Percentiles rank a stretch among this genome's conserved stretches.
These are phyloP conservation scores for Kappamyces sp. DNA, from an alignment of 192 early-diverging fungal genomes.

Conservation along the genomic window DNA sequence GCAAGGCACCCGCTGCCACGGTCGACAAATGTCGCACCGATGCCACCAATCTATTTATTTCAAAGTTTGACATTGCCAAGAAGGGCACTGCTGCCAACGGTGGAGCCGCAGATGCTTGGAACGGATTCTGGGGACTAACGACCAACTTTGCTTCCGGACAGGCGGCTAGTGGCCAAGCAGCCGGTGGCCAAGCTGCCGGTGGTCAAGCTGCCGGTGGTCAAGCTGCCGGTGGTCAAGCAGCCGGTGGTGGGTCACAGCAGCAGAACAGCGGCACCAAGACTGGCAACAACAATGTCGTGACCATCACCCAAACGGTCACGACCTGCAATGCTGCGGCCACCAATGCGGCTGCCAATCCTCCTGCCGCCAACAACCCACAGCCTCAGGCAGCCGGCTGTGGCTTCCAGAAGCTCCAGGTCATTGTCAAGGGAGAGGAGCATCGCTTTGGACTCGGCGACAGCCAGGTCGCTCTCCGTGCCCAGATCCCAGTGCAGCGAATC, in stretches of 20 bases:
- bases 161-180: background rate
- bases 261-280: too few species aligned
- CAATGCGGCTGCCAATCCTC: too few species aligned
- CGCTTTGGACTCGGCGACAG: background rate
- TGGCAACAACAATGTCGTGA: too few species aligned
- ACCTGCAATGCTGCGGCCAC: too few species aligned
- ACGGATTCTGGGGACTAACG: background rate
- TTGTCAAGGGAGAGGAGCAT: background rate
- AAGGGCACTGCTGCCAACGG: conserved; percentile 1
- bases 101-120: conserved; percentile 16
- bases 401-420: background rate
- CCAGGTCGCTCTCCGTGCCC: background rate
- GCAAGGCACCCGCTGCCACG: conserved; percentile 23
- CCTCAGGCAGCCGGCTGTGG: too few species aligned
- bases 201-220: too few species aligned
- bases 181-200: too few species aligned
- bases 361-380: too few species aligned
- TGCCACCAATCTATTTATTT: background rate
- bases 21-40: conserved; percentile 15
- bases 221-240: too few species aligned
- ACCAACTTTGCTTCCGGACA: conserved; percentile 4
- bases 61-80: background rate
- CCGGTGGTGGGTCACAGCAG: background rate
- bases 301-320: too few species aligned
- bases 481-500: background rate